Conservation (phyloP, 371 early-diverging fungal genomes). For the Saksenaea vasiformis region DNA sequence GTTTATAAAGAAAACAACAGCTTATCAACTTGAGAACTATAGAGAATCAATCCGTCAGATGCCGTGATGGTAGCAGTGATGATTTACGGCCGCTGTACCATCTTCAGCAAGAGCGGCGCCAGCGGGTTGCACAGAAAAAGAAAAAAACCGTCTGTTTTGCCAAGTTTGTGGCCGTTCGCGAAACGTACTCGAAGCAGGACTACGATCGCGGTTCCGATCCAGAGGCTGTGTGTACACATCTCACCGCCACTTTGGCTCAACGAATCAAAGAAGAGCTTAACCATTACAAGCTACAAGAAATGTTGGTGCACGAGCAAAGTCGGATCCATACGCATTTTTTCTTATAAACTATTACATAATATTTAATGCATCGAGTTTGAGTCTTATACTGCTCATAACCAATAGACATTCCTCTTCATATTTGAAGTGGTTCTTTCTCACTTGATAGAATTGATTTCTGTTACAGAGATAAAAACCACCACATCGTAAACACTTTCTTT, state of each 20-base stretch:
- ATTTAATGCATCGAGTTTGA: background rate
- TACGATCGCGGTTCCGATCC: constrained; percentile 73
- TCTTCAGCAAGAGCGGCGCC: constrained; percentile 1
- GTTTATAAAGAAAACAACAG: background rate
- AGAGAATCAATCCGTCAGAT: background rate
- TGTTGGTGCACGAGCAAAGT: constrained; percentile 72
- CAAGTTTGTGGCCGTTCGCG: constrained; percentile 37
- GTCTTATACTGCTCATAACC: background rate
- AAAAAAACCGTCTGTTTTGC: constrained; percentile 25
- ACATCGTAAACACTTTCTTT: too few relatives aligned
- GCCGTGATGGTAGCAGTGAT: background rate
- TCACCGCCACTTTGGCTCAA: constrained; percentile 62
- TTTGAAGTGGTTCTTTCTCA: too few relatives aligned
- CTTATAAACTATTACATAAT: constrained; percentile 28
- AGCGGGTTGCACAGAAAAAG: background rate
- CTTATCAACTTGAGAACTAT: background rate
- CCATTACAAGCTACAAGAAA: constrained; percentile 70
- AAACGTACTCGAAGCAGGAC: constrained; percentile 65
- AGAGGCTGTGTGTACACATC: constrained; percentile 51
- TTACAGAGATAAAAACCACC: too few relatives aligned
- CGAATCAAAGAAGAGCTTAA: constrained; percentile 75
- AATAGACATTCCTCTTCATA: background rate
- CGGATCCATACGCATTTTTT: constrained; percentile 70
- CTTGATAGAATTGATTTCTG: too few relatives aligned
- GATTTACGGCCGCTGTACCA: constrained; percentile 2